Conservation (phyloP, 768 basidiomycete species). For the Xerocomellus amylosporus region DNA sequence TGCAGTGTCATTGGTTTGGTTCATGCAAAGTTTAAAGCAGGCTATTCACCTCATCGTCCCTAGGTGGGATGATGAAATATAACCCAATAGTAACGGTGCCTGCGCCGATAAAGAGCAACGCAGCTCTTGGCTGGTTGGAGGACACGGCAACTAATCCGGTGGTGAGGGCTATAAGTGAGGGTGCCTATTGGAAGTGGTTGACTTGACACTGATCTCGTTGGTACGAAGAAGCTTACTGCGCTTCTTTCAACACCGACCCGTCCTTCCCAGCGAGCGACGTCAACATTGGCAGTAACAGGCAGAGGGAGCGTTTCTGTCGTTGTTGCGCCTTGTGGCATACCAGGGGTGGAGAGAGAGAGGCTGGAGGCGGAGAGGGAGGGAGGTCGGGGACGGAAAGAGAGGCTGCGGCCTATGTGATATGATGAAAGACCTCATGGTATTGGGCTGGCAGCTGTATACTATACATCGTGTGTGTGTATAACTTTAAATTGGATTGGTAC, state of each 20-base stretch:
- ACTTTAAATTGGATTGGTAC: too few relatives aligned
- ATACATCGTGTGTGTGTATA: too few relatives aligned
- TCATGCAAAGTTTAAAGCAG: neutral
- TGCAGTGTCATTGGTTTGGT: neutral
- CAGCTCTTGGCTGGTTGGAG: neutral
- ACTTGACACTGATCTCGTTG: neutral
- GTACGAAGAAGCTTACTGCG: neutral
- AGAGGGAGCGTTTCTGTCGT: neutral
- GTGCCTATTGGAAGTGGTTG: neutral
- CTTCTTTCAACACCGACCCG: neutral
- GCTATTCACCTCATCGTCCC: neutral
- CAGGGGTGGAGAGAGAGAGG: neutral
- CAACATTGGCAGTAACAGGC: neutral
- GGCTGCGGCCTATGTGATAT: neutral
- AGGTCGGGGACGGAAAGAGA: too few relatives aligned
- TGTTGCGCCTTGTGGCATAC: neutral
- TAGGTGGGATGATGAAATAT: neutral
- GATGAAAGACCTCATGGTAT: neutral
- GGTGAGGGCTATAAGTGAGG: neutral
- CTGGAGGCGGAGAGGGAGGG: neutral
- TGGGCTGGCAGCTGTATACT: too few relatives aligned
- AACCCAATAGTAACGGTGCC: neutral
- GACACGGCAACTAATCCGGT: neutral
- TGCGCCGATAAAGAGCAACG: neutral
- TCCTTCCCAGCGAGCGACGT: neutral